Conservation (phyloP, 2,329 filamentous ascomycete genomes). For the Hypomyces perniciosus region DNA sequence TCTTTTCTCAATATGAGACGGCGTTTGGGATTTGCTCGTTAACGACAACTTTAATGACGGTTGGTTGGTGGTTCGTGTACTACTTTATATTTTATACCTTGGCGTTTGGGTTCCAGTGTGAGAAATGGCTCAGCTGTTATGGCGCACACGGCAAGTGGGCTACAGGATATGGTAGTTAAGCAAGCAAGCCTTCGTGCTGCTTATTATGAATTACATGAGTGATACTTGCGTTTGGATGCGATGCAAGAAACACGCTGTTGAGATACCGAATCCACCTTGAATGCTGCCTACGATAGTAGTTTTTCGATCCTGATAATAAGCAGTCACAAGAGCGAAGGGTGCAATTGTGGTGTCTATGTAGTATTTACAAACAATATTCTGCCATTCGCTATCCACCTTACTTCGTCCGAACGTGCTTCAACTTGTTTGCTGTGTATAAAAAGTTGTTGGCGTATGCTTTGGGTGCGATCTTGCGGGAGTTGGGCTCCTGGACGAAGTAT, state of each 20-base stretch:
- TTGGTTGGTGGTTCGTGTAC: not conserved
- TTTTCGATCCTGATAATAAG: too few relatives aligned
- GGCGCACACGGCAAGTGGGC: not conserved
- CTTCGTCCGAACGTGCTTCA: constrained; percentile 82
- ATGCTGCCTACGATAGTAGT: too few relatives aligned
- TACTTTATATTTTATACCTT: not conserved
- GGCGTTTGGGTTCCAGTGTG: not conserved
- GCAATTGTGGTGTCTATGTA: not conserved
- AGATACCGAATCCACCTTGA: too few relatives aligned
- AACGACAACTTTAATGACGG: not conserved
- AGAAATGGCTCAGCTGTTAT: not conserved
- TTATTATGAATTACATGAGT: constrained; percentile 11
- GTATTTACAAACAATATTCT: not conserved
- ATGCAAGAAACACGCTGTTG: too few relatives aligned
- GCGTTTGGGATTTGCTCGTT: not conserved
- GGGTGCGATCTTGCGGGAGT: constrained; percentile 74
- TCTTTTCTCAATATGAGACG: not conserved
- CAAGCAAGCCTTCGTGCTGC: not conserved
- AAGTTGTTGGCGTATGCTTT: constrained; percentile 99
- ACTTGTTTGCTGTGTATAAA: constrained; percentile 72
- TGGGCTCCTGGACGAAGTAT: constrained; percentile 97
- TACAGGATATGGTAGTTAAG: not conserved
- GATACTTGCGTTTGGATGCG: not conserved
- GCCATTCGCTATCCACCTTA: constrained; percentile 33
- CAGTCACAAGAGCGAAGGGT: not conserved